phyloP scores from a whole-genome alignment of 441 rosid genomes.

The Mallotus repandus region DNA sequence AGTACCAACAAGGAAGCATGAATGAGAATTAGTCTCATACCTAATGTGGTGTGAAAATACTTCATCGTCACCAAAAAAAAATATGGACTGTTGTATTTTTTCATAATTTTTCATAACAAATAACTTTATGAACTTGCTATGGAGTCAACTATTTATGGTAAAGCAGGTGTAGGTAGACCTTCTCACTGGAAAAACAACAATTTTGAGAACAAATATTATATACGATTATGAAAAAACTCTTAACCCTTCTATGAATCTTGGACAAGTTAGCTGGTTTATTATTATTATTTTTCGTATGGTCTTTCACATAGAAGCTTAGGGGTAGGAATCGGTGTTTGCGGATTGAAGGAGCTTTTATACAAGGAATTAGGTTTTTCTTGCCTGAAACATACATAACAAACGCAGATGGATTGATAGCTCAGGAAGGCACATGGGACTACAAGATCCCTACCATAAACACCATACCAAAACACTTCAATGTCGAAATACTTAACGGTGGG shows the following conservation, averaged over 20 bases:
- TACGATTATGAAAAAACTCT: conserved; percentile 97
- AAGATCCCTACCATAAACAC: conserved; percentile 94
- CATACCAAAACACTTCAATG: conserved; percentile 79
- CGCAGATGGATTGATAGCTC: conserved; percentile 61
- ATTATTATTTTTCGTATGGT: background rate
- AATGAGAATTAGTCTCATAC: no score
- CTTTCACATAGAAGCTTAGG: no score
- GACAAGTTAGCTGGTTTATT: conserved; percentile 59
- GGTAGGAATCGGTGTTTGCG: conserved; percentile 23
- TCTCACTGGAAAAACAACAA: conserved; percentile 72
- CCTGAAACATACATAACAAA: conserved; percentile 71
- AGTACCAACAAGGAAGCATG: no score
- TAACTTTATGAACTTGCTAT: background rate
- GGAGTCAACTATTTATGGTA: conserved; percentile 9
- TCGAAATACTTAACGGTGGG: conserved; percentile 70
- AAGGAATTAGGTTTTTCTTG: conserved; percentile 96
- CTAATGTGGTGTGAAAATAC: no score
- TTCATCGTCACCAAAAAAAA: no score
- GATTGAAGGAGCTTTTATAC: conserved; percentile 98
- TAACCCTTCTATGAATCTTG: conserved; percentile 93
- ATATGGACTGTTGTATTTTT: no score
- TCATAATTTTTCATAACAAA: no score
- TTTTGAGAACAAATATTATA: conserved; percentile 65
- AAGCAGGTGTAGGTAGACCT: conserved; percentile 79
- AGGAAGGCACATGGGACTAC: conserved; percentile 86